Percentiles rank a stretch among this genome's conserved stretches.
phyloP scores from a whole-genome alignment of 2,329 filamentous ascomycete species.

The Leptodontidium sp. region DNA sequence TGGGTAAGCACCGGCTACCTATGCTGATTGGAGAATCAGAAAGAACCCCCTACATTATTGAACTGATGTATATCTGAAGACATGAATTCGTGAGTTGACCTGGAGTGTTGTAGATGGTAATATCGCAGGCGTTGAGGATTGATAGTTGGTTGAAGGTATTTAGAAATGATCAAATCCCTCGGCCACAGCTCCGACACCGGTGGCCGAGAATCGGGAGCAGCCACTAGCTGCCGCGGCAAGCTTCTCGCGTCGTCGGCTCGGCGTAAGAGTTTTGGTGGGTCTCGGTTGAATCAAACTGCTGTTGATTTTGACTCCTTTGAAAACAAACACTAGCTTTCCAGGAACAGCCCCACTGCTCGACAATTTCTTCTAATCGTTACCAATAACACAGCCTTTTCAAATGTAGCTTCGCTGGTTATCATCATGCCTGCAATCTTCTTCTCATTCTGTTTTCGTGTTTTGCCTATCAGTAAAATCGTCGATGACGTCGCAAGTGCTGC shows the following conservation, averaged over 20 bases:
- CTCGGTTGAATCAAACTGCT: neutral
- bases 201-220: neutral
- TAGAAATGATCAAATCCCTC: neutral
- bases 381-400: neutral
- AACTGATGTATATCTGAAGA: neutral
- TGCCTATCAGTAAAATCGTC: neutral
- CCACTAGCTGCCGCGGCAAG: conserved; percentile 2
- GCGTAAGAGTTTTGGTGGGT: neutral
- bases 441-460: neutral
- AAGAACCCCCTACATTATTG: neutral
- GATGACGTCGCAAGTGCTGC: neutral
- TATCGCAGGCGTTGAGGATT: neutral
- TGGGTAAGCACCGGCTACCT: neutral
- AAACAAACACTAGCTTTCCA: neutral
- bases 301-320: neutral
- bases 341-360: neutral
- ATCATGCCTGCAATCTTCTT: neutral
- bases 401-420: neutral
- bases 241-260: neutral
- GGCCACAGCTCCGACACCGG: neutral
- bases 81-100: too few species aligned
- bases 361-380: neutral
- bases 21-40: neutral
- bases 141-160: neutral
- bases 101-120: too few species aligned